Evolutionary conservation across 129 eudicot species (phyloP).

Genomic region (Flaveria ramosissima): DNA sequence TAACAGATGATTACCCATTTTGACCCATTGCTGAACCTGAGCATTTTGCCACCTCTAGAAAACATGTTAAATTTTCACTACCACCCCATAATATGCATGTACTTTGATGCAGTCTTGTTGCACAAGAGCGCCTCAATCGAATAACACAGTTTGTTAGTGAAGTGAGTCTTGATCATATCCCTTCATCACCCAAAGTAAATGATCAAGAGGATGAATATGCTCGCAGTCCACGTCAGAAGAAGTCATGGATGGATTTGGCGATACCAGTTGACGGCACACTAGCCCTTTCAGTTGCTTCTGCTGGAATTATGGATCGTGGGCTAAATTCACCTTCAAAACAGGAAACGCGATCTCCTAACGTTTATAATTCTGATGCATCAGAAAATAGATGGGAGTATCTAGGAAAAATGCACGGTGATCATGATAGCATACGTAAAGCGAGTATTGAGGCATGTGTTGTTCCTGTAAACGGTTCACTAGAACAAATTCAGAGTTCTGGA

Average conservation of each 20-base stretch:
- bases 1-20: background rate
- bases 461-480: slow-evolving; percentile 35
- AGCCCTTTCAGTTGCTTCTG: slow-evolving; percentile 42
- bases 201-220: slow-evolving; percentile 34
- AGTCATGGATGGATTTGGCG: slow-evolving; percentile 76
- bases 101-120: slow-evolving; percentile 67
- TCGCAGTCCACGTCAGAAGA: slow-evolving; percentile 38
- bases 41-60: slow-evolving; percentile 14
- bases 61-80: slow-evolving; percentile 9
- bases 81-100: slow-evolving; percentile 18
- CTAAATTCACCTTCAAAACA: slow-evolving; percentile 50
- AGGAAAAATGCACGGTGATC: slow-evolving; percentile 38
- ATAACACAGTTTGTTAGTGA: slow-evolving; percentile 77
- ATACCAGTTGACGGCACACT: slow-evolving; percentile 72
- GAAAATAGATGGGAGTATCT: slow-evolving; percentile 43
- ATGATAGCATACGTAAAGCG: slow-evolving; percentile 40
- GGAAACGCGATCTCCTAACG: slow-evolving; percentile 38
- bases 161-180: slow-evolving; percentile 47
- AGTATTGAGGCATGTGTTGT: slow-evolving; percentile 40
- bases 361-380: slow-evolving; percentile 40
- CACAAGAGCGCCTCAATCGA: slow-evolving; percentile 90
- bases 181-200: slow-evolving; percentile 41
- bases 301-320: slow-evolving; percentile 58
- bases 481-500: slow-evolving; percentile 51
- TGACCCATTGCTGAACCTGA: background rate